Percentiles rank a stretch among this genome's conserved stretches.
These are phyloP conservation scores for Boletus insuetus DNA, from an alignment of 768 basidiomycete genomes.

Conservation along the genomic window DNA sequence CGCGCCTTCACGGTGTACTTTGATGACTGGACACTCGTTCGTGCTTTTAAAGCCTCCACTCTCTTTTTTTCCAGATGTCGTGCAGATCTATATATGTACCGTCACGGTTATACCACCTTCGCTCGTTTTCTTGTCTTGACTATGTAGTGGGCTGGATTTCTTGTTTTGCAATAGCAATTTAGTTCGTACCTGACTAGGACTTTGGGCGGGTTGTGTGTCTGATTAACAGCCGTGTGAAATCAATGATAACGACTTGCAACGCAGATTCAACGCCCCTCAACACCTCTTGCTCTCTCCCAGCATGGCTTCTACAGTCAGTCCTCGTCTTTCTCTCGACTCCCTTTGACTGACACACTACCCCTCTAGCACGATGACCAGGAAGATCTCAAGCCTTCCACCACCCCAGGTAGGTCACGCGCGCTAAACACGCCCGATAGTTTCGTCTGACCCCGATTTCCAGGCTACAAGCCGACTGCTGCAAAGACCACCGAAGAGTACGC, in stretches of 20 bases:
- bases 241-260: constrained; percentile 33
- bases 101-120: constrained; percentile 26
- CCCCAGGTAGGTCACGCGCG: constrained; percentile 52
- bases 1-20: not conserved
- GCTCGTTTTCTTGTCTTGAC: constrained; percentile 25
- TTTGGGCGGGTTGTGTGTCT: constrained; percentile 2
- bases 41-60: constrained; percentile 27
- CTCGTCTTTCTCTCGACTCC: not conserved
- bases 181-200: constrained; percentile 5
- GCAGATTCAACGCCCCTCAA: constrained; percentile 16
- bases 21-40: constrained; percentile 9
- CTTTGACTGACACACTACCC: constrained; percentile 1
- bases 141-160: constrained; percentile 18
- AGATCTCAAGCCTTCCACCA: constrained; percentile 63
- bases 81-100: constrained; percentile 19
- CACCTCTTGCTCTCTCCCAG: constrained; percentile 22
- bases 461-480: constrained; percentile 69
- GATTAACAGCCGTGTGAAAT: constrained; percentile 62
- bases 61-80: constrained; percentile 7
- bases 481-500: constrained; percentile 83
- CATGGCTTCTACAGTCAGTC: constrained; percentile 58
- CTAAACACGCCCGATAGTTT: not conserved
- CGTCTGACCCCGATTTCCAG: constrained; percentile 38
- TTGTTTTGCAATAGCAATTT: constrained; percentile 30
- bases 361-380: constrained; percentile 60